A percentile compares a stretch with the other conserved stretches of the same genome.
Evolutionary conservation across 805 yeast species (phyloP).

Genomic region (Barnettozyma salicaria): DNA sequence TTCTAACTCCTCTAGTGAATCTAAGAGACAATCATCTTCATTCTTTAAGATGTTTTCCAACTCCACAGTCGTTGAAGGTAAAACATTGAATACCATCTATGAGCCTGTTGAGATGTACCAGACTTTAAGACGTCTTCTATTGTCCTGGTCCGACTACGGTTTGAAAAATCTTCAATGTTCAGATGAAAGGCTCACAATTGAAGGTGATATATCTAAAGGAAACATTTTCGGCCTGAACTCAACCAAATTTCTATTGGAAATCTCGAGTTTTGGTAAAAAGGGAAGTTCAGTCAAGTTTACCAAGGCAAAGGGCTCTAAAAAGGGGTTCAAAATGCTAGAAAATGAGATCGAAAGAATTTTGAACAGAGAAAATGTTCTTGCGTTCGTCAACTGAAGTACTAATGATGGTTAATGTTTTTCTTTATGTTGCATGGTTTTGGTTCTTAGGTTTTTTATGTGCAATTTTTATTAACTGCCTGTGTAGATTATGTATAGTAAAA

Average conservation of each 20-base stretch:
- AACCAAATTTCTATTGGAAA: slow-evolving; percentile 54
- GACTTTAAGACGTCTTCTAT: slow-evolving; percentile 55
- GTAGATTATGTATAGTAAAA: not conserved
- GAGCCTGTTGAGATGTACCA: slow-evolving; percentile 50
- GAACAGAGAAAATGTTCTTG: slow-evolving; percentile 55
- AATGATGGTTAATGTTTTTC: not conserved
- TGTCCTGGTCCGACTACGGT: slow-evolving; percentile 69
- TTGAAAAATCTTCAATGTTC: slow-evolving; percentile 47
- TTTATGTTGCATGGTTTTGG: not conserved
- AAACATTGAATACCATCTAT: slow-evolving; percentile 29
- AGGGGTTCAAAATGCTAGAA: slow-evolving; percentile 53
- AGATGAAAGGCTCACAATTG: slow-evolving; percentile 38
- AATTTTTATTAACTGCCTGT: not conserved
- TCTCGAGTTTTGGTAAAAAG: slow-evolving; percentile 38
- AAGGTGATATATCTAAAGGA: slow-evolving; percentile 56
- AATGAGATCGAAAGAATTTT: slow-evolving; percentile 61
- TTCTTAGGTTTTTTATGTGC: not conserved
- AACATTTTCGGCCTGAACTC: slow-evolving; percentile 59
- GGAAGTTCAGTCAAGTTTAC: slow-evolving; percentile 52
- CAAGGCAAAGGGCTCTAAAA: slow-evolving; percentile 59
- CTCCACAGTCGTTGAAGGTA: slow-evolving; percentile 13
- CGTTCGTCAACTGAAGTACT: slow-evolving; percentile 16
- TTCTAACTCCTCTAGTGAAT: slow-evolving; percentile 16
- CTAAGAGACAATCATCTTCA: slow-evolving; percentile 17
- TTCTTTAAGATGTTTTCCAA: slow-evolving; percentile 31